Conservation (phyloP, 192 early-diverging fungal species). For the Backusella tuberculispora region DNA sequence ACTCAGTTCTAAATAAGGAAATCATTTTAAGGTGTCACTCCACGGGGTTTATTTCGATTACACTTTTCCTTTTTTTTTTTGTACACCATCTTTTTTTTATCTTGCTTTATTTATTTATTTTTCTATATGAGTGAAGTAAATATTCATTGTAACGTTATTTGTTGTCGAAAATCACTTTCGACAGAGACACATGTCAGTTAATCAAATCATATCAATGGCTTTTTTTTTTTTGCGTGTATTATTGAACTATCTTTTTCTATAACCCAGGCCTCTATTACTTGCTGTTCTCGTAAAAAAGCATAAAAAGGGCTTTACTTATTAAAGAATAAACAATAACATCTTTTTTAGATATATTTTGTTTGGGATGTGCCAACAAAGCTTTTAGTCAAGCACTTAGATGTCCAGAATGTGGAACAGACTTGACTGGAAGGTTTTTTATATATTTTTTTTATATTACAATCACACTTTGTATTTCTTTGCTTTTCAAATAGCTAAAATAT, state of each 20-base stretch:
- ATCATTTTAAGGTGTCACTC: background rate
- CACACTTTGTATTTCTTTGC: slow-evolving; percentile 2
- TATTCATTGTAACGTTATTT: slow-evolving; percentile 49
- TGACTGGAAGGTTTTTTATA: slow-evolving; percentile 49
- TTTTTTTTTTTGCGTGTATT: background rate
- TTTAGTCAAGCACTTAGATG: slow-evolving; percentile 58
- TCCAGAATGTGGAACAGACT: slow-evolving; percentile 62
- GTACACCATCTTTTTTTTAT: background rate
- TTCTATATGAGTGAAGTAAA: slow-evolving; percentile 32
- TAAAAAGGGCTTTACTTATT: background rate
- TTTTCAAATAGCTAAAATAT: too few species aligned
- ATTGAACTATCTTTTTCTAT: background rate
- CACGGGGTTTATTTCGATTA: background rate
- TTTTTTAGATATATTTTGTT: slow-evolving; percentile 68
- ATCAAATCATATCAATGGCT: background rate
- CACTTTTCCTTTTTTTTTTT: background rate
- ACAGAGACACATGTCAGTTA: slow-evolving; percentile 34
- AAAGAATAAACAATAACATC: background rate
- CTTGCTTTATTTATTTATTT: background rate
- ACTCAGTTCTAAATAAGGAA: background rate
- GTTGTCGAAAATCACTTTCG: slow-evolving; percentile 45
- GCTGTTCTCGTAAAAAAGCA: slow-evolving; percentile 63
- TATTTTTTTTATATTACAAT: too few species aligned
- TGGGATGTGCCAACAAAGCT: slow-evolving; percentile 55
- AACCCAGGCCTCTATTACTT: slow-evolving; percentile 59